phyloP scores from a whole-genome alignment of 139 green algal species.

The Parachlorella kessleri region DNA sequence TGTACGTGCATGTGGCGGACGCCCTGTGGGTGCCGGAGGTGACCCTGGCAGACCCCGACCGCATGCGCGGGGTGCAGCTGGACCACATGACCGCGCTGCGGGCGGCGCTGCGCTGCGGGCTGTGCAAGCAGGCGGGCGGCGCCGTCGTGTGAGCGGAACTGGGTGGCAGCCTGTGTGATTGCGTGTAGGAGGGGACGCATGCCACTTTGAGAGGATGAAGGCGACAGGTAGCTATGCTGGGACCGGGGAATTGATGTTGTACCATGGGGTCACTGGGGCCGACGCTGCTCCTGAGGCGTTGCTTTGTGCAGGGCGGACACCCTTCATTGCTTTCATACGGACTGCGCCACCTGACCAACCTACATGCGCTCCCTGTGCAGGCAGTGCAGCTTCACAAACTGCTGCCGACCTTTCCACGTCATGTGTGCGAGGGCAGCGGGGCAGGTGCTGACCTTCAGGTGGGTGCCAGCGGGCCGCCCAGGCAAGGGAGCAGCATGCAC shows the following conservation, averaged over 20 bases:
- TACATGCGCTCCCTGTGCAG: constrained; percentile 25
- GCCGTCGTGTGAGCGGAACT: constrained; percentile 35
- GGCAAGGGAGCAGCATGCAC: too few species aligned
- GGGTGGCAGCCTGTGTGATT: neutral
- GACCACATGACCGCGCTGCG: constrained; percentile 24
- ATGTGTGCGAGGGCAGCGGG: constrained; percentile 28
- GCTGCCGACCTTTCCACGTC: constrained; percentile 45
- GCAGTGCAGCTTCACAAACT: constrained; percentile 41
- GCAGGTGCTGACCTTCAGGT: constrained; percentile 12
- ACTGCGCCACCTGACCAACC: neutral
- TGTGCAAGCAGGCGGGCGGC: constrained; percentile 51
- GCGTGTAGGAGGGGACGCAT: too few species aligned
- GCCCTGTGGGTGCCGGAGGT: constrained; percentile 48
- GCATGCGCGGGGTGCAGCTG: constrained; percentile 30
- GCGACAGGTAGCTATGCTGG: neutral
- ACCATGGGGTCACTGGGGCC: neutral
- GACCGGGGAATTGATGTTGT: neutral
- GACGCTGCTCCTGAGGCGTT: too few species aligned
- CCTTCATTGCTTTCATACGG: neutral
- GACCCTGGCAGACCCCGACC: constrained; percentile 19
- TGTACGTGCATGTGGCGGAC: constrained; percentile 40
- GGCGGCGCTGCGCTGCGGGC: constrained; percentile 28
- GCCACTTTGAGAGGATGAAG: too few species aligned
- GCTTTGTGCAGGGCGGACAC: too few species aligned
- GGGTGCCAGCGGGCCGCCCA: too few species aligned